phyloP scores from a whole-genome alignment of 345 rosid genomes.

The Populus pruinosa region DNA sequence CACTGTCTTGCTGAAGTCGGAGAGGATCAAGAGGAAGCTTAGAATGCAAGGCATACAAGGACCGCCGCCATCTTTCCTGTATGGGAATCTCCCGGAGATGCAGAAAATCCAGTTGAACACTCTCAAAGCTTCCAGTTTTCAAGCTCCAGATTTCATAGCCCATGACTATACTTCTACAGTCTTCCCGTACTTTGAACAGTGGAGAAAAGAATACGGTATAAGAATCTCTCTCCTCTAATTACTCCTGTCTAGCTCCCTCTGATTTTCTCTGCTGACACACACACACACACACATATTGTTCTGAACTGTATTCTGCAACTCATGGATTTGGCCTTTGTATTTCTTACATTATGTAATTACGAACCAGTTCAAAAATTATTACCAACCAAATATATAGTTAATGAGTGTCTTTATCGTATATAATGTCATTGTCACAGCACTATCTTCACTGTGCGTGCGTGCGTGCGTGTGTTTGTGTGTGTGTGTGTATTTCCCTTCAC shows the following conservation, averaged over 20 bases:
- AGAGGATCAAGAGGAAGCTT: conserved; percentile 41
- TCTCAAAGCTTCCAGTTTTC: background rate
- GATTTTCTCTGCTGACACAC: too few relatives aligned
- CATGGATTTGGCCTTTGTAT: too few relatives aligned
- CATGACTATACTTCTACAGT: conserved; percentile 72
- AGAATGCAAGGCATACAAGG: conserved; percentile 62
- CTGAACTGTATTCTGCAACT: too few relatives aligned
- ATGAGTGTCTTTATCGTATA: too few relatives aligned
- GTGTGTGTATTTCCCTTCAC: too few relatives aligned
- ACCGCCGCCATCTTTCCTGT: conserved; percentile 53
- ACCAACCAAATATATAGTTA: too few relatives aligned
- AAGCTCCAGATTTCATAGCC: conserved; percentile 33
- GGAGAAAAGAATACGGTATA: conserved; percentile 75
- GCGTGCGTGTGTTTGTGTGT: too few relatives aligned
- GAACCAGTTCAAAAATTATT: too few relatives aligned
- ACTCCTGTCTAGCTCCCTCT: background rate
- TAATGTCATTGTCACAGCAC: too few relatives aligned
- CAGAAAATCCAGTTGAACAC: conserved; percentile 40
- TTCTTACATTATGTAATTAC: too few relatives aligned
- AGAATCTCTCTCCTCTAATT: background rate
- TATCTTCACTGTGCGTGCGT: too few relatives aligned
- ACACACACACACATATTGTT: too few relatives aligned
- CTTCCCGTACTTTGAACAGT: conserved; percentile 70
- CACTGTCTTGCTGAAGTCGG: conserved; percentile 20
- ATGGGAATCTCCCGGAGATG: conserved; percentile 72